A percentile compares a stretch with the other conserved stretches of the same genome.
Conservation (phyloP, 2,329 filamentous ascomycete species). For the Neofusicoccum kwambonambiense region DNA sequence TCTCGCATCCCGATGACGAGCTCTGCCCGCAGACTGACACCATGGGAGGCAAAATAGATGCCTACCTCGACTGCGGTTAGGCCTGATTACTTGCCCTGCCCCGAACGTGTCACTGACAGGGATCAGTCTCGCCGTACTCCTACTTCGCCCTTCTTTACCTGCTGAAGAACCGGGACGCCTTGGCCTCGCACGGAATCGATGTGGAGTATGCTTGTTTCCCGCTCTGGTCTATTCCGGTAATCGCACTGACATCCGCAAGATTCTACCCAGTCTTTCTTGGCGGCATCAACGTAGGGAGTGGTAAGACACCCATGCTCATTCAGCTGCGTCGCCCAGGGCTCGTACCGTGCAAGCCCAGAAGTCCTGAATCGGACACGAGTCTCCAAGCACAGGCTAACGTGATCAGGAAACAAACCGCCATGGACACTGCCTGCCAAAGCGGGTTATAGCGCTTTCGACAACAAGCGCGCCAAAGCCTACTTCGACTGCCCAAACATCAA, state of each 20-base stretch:
- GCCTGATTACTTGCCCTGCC: background rate
- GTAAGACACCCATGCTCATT: slow-evolving; percentile 25
- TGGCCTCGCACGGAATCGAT: slow-evolving; percentile 60
- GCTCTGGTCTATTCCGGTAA: no score
- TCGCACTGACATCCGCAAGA: slow-evolving; percentile 38
- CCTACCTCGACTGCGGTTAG: slow-evolving; percentile 66
- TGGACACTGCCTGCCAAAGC: slow-evolving; percentile 70
- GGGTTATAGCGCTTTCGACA: slow-evolving; percentile 54
- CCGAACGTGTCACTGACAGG: background rate
- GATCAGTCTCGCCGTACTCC: slow-evolving; percentile 62
- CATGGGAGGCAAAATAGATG: slow-evolving; percentile 64
- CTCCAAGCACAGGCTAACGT: background rate
- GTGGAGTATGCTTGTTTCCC: slow-evolving; percentile 57
- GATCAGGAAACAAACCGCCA: slow-evolving; percentile 68
- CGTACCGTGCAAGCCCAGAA: background rate
- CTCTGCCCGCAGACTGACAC: background rate
- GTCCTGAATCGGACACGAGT: no score
- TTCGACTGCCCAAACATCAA: slow-evolving; percentile 47
- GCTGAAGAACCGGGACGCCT: slow-evolving; percentile 52
- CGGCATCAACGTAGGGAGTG: slow-evolving; percentile 44
- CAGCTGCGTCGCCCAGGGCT: background rate
- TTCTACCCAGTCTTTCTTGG: slow-evolving; percentile 69
- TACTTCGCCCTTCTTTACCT: slow-evolving; percentile 58
- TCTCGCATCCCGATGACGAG: background rate
- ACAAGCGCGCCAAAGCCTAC: slow-evolving; percentile 50